Evolutionary conservation across 2,329 filamentous ascomycete species (phyloP), one percentile per base, ranked within the genome.

Genomic region (Cytospora chrysosperma): DNA sequence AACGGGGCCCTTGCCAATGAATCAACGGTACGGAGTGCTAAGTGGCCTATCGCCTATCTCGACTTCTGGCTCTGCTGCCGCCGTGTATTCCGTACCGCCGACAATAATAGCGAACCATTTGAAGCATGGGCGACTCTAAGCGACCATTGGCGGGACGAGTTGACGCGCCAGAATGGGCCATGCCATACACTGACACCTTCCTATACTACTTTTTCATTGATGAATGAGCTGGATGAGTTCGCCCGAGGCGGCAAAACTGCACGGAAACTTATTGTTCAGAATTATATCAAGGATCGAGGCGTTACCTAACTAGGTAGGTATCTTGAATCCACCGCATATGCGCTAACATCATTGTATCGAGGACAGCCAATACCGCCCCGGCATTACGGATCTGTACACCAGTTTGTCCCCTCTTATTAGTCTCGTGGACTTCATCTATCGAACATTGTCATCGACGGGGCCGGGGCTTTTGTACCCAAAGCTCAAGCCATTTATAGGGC

Each of bases 391-490:
- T 47, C 30, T 50, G 28, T 27, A 2, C 49, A n/a, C n/a, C n/a
- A n/a, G n/a, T n/a, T n/a, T n/a, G n/a, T n/a, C n/a, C n/a, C n/a
- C n/a, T n/a, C n/a, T n/a, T n/a, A n/a, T 24, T 4, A 21, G 34
- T 61, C 19, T 52, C 34, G 21, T 52, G 9, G 43, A 32, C 58
- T 50, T 64, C 62, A 40, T 55, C 34, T 64, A 47, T 43, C 49
- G 54, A 40, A 61, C 32, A 61, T 64, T 64, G 53, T 57, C 62
- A 64, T 61, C 53, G 62, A 51, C 62, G 27, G 26, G 21, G 58
- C 62, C 58, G 56, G 61, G 62, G 21, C 62, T 32, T 53, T 53
- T 15, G 37, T 61, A 47, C 26, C 47, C 54, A 58, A 55, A 62
- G 21, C 58, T 61, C 37, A 52, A 15, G 27, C n/a, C 43, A 47